Conservation (phyloP, 345 rosid species). For the Salix arbutifolia region DNA sequence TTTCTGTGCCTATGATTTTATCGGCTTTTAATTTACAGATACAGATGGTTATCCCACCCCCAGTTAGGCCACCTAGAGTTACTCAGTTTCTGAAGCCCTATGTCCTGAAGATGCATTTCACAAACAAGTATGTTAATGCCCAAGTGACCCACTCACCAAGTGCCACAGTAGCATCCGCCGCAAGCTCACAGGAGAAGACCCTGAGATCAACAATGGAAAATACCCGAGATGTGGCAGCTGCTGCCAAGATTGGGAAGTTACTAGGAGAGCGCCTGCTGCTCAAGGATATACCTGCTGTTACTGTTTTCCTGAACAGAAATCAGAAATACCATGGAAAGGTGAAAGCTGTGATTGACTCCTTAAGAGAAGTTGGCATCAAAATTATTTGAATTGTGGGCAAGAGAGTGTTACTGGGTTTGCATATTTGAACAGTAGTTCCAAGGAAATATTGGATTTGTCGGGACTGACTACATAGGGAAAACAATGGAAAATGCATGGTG, state of each 20-base stretch:
- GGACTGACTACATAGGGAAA: not conserved
- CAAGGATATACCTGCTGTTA: conserved; percentile 68
- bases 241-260: conserved; percentile 75
- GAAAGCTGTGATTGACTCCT: conserved; percentile 76
- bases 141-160: conserved; percentile 81
- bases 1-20: not conserved
- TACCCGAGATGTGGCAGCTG: conserved; percentile 82
- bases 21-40: not conserved
- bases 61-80: conserved; percentile 62
- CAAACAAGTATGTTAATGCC: conserved; percentile 67
- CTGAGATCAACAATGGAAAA: conserved; percentile 54
- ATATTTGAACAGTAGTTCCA: not conserved
- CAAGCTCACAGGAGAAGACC: conserved; percentile 79
- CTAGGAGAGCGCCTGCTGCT: conserved; percentile 65
- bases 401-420: not conserved
- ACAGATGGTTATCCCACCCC: conserved; percentile 37
- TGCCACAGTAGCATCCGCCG: conserved; percentile 70
- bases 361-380: conserved; percentile 64
- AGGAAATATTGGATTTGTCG: not conserved
- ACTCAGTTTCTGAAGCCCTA: conserved; percentile 63
- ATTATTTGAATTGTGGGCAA: conserved; percentile 29
- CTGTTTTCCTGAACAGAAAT: conserved; percentile 58
- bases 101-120: conserved; percentile 71
- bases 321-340: conserved; percentile 86
- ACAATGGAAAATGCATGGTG: not conserved